Evolutionary conservation across 345 rosid genomes (phyloP), one percentile per base, ranked within the genome.

Genomic region (Streptanthus diversifolius): DNA sequence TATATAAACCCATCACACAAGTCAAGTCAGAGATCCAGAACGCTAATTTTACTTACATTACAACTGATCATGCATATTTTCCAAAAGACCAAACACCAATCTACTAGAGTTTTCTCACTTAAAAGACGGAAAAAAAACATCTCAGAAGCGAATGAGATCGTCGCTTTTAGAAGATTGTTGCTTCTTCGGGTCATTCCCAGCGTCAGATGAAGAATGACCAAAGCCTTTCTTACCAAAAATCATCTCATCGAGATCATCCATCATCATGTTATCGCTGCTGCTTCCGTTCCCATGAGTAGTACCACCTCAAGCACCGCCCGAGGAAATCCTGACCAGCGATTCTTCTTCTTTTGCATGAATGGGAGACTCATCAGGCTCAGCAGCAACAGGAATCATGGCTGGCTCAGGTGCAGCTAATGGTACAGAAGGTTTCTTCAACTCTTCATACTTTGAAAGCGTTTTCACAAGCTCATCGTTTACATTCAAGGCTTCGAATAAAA

Each of bases 181-280:
- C 81, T 84, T 85, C 86, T 86, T 89, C 1, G 79, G 54, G 32
- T 86, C 87, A 11, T 79, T 82, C 13, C 72, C 74, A 6, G 25
- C 44, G 19, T 64, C 65, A 55, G 66, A 45, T n/a, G 66, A 45
- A 12, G 93, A 83, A 13, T 85, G 35, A 17, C 80, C 83, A 13
- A 81, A 80, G 2, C 84, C 78, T 83, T 85, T 89, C 85, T 91
- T 86, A 49, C 97, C 97, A 25, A 93, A 93, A 67, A 93, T 89
- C 97, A 91, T 89, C 75, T 93, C 93, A 71, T 93, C 97, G 0
- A 93, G 92, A 83, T 93, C 98, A 80, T 86, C 97, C 95, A 91
- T 85, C 92, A 90, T 84, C 96, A 86, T 83, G 76, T 86, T 90
- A 12, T 91, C 95, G 0, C 79, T 82, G 82, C 83, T 86, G 66